Base-by-base conservation (phyloP, 495 filamentous ascomycete species). In the Xylaria bambusicola region DNA sequence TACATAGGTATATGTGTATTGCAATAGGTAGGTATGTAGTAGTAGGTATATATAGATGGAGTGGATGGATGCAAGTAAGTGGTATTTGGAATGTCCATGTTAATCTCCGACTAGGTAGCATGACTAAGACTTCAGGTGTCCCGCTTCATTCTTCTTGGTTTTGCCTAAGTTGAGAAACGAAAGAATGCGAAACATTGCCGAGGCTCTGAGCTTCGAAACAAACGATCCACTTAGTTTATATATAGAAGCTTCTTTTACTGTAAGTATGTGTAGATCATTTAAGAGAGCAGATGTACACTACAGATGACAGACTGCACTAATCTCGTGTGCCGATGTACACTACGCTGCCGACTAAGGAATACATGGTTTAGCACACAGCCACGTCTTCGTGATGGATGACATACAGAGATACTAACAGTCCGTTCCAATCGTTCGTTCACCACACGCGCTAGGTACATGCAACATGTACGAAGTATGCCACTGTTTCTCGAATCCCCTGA, bases 191-290 rank as follows among this genome's bases (percentile, higher is more conserved):
- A 53, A 53, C 50, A 29, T 7, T 33, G 35, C 35, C 8, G 21
- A 18, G 27, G 33, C 6, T 6, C 36, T 35, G 29, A 29, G 33
- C 8, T 20, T 41, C 31, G 50, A 41, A 53, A 53, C 36, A 38
- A 38, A 3, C 12, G 36, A 15, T 38, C 36, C 36, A 38, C 36
- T 38, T 15, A 15, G 3, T 38, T 38, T 38, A 53, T 53, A 53
- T 53, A 40, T 53, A 53, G 50, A 41, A 45, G 41, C 21, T 27
- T 27, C 33, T 53, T 53, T 53, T 53, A 53, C 50, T 53, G 50
- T 53, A 53, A 29, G 33, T 24, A 27, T n/a, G 29, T 36, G 3
- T 50, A 36, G 47, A 50, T 17, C 15, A 52, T 6, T 7, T 48
- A 48, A 24, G n/a, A n/a, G n/a, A n/a, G n/a, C n/a, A n/a, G n/a